Percentiles rank a stretch among this genome's conserved stretches.
Conservation (phyloP, 345 rosid genomes). For the Moringa oleifera region DNA sequence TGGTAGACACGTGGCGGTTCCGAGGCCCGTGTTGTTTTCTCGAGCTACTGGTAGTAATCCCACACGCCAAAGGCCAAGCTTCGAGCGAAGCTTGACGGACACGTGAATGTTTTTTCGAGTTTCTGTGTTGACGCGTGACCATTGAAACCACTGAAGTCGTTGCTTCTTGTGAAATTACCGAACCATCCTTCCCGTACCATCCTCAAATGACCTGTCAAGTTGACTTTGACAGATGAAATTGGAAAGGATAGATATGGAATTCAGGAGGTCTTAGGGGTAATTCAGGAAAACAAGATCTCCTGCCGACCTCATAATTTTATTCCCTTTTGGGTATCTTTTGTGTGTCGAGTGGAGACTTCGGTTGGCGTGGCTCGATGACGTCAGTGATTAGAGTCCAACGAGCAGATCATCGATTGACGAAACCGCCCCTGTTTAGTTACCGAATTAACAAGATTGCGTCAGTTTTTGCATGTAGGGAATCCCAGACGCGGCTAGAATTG, state of each 20-base stretch:
- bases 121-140: constrained; percentile 29
- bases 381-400: too few species aligned
- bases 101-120: constrained; percentile 21
- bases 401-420: too few species aligned
- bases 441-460: too few species aligned
- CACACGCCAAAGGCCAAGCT: constrained; percentile 4
- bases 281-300: constrained; percentile 5
- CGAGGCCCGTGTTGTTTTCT: constrained; percentile 11
- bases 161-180: constrained; percentile 11
- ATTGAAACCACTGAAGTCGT: neutral
- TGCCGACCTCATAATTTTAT: too few species aligned
- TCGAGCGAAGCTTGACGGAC: constrained; percentile 19
- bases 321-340: too few species aligned
- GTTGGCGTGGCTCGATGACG: too few species aligned
- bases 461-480: too few species aligned
- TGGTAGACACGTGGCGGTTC: constrained; percentile 37
- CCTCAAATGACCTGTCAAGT: constrained; percentile 11
- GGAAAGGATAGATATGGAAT: neutral
- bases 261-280: neutral
- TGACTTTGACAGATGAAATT: neutral
- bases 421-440: too few species aligned
- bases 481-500: too few species aligned
- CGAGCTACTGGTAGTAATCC: constrained; percentile 1
- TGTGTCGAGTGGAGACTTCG: too few species aligned
- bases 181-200: constrained; percentile 16